Evolutionary conservation across 2,329 filamentous ascomycete genomes (phyloP), one percentile per base, ranked within the genome.

Genomic region (Daldinia sp.): DNA sequence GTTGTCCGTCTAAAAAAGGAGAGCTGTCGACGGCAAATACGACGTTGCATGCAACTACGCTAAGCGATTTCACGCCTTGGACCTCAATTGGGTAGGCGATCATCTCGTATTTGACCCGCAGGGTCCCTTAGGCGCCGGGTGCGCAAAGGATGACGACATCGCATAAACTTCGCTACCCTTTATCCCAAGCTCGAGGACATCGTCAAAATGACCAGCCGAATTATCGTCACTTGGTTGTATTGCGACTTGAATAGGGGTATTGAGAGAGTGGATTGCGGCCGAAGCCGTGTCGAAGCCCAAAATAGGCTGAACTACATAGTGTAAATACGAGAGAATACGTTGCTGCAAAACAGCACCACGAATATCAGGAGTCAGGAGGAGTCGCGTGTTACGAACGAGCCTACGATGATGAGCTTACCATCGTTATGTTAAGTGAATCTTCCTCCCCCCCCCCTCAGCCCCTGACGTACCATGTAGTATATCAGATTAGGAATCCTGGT

Each of bases 21-120:
- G 19, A 52, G 19, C 21, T 39, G 25, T 62, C 50, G 17, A 53
- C 11, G 43, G 58, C 51, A 30, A 45, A 66, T 66, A 48, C 63
- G 53, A 66, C 61, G 60, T 64, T 64, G 61, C 63, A 58, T 51
- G 54, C 2, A 35, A 21, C 9, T 15, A 13, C 34, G 15, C 47
- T 45, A 45, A 50, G 41, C 29, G 61, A 50, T 21, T 29, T 58
- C 6, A 34, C 19, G 27, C 37, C 27, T 35, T 34, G 9, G 39
- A 49, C 30, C 56, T 37, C 50, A 39, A 53, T 61, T 50, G 41
- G 61, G 57, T n/a, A 58, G 64, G 27, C 64, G 61, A 64, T 67
- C 64, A 56, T 54, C 64, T 67, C 64, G 64, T 67, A 67, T 67
- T 67, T 41, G 25, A 25, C 50, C 47, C 30, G 19, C 54, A 43